These are phyloP conservation scores for Sugiyamaella qingdaonensis DNA, from an alignment of 805 yeast species.

Conservation along the genomic window DNA sequence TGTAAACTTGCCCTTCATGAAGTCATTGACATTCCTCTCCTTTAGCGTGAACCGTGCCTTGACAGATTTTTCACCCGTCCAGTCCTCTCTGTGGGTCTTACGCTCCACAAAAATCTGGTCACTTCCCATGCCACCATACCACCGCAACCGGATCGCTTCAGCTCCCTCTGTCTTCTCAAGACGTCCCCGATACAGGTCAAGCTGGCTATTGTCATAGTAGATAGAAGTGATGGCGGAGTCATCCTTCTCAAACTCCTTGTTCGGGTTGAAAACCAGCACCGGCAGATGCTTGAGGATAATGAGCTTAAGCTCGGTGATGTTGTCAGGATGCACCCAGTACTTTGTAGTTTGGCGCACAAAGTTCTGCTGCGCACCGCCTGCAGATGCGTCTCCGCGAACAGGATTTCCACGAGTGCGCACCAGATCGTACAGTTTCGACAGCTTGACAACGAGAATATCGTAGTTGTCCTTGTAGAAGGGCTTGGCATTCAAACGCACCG, in stretches of 20 bases:
- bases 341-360: conserved; percentile 98
- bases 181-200: conserved; percentile 92
- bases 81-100: conserved; percentile 97
- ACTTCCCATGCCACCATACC: conserved; percentile 98
- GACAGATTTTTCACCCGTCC: conserved; percentile 99
- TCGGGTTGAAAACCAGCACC: conserved; percentile 91
- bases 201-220: conserved; percentile 83
- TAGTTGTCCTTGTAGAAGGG: conserved; percentile 96
- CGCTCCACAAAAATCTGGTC: conserved; percentile 94
- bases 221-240: conserved; percentile 97
- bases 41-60: conserved; percentile 93
- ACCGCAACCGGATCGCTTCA: conserved; percentile 94
- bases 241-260: conserved; percentile 90
- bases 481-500: conserved; percentile 85
- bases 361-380: conserved; percentile 98
- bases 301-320: conserved; percentile 91
- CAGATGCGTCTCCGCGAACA: conserved; percentile 87
- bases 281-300: conserved; percentile 92
- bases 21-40: conserved; percentile 84
- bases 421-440: conserved; percentile 83
- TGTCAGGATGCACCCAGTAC: conserved; percentile 99
- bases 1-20: conserved; percentile 77
- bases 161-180: conserved; percentile 97
- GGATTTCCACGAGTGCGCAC: conserved; percentile 97
- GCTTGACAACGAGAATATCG: conserved; percentile 81